A percentile compares a stretch with the other conserved stretches of the same genome.
Conservation (phyloP, 495 filamentous ascomycete genomes). For the Daldinia bambusicola region DNA sequence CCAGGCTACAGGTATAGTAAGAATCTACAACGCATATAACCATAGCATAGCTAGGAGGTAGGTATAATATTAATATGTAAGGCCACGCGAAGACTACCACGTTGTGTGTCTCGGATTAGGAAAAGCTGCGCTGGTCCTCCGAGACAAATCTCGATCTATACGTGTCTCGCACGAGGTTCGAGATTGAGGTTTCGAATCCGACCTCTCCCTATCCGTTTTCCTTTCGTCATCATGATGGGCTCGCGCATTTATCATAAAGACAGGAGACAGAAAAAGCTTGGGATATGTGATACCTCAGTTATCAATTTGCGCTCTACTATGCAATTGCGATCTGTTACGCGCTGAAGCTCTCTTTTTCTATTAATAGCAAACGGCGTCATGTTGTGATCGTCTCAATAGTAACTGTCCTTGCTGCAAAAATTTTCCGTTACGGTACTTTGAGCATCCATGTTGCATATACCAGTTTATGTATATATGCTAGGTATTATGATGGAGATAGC, state of each 20-base stretch:
- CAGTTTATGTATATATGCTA: not conserved
- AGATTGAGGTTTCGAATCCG: slow-evolving; percentile 39
- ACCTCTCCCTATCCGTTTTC: slow-evolving; percentile 20
- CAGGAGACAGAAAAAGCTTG: slow-evolving; percentile 11
- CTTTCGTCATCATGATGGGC: slow-evolving; percentile 39
- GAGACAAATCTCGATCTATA: slow-evolving; percentile 42
- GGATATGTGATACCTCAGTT: slow-evolving; percentile 34
- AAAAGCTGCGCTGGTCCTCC: slow-evolving; percentile 35
- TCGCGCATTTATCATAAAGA: slow-evolving; percentile 8
- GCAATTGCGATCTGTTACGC: not conserved
- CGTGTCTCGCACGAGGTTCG: slow-evolving; percentile 32
- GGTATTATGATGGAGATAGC: slow-evolving; percentile 6
- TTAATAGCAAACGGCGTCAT: slow-evolving; percentile 4
- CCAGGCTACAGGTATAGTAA: too few relatives aligned
- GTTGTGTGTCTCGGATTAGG: slow-evolving; percentile 41
- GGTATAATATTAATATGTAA: slow-evolving; percentile 6
- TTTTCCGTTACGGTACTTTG: slow-evolving; percentile 5
- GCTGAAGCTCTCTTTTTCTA: slow-evolving; percentile 5
- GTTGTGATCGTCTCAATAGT: not conserved
- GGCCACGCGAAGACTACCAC: slow-evolving; percentile 43
- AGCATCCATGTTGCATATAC: slow-evolving; percentile 6
- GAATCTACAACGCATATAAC: not conserved
- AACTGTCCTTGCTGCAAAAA: slow-evolving; percentile 9
- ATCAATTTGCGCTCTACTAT: slow-evolving; percentile 24
- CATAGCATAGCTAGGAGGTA: not conserved